Evolutionary conservation across 345 rosid species (phyloP).

Genomic region (Turritis glabra): DNA sequence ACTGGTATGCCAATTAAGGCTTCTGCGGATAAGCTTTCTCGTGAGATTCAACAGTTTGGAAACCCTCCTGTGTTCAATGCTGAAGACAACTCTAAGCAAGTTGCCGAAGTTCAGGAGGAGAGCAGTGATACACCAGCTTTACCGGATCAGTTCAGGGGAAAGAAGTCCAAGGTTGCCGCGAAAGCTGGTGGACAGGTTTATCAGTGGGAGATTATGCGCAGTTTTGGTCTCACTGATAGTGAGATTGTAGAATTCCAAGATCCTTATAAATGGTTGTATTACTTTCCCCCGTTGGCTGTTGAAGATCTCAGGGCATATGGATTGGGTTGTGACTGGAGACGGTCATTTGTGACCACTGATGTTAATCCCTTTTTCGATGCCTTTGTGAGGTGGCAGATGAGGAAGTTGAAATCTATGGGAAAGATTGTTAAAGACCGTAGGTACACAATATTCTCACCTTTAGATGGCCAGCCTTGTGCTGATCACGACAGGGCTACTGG

Average conservation of each 20-base stretch:
- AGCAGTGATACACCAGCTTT: slow-evolving; percentile 41
- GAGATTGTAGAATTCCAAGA: slow-evolving; percentile 73
- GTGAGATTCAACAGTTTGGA: slow-evolving; percentile 74
- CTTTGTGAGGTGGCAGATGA: slow-evolving; percentile 93
- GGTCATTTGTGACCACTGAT: slow-evolving; percentile 87
- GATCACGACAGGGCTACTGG: slow-evolving; percentile 96
- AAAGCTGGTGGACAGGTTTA: slow-evolving; percentile 75
- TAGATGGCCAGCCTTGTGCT: slow-evolving; percentile 95
- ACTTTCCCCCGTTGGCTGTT: slow-evolving; percentile 77
- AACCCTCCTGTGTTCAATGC: slow-evolving; percentile 66
- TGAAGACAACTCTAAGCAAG: slow-evolving; percentile 28
- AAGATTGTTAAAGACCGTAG: slow-evolving; percentile 83
- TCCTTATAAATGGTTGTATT: slow-evolving; percentile 75
- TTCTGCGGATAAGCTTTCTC: slow-evolving; percentile 82
- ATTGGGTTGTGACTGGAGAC: slow-evolving; percentile 92
- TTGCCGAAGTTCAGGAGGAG: slow-evolving; percentile 41
- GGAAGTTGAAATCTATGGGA: slow-evolving; percentile 83
- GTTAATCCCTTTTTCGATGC: slow-evolving; percentile 74
- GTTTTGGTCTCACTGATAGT: slow-evolving; percentile 70
- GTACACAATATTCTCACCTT: slow-evolving; percentile 82
- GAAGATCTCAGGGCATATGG: slow-evolving; percentile 85
- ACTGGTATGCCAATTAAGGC: slow-evolving; percentile 99
- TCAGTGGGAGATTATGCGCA: slow-evolving; percentile 98
- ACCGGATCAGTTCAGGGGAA: slow-evolving; percentile 69
- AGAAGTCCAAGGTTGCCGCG: slow-evolving; percentile 86